These are phyloP conservation scores for Globisporangium abappressorium DNA, from an alignment of 352 stramenopile genomes.

Conservation along the genomic window DNA sequence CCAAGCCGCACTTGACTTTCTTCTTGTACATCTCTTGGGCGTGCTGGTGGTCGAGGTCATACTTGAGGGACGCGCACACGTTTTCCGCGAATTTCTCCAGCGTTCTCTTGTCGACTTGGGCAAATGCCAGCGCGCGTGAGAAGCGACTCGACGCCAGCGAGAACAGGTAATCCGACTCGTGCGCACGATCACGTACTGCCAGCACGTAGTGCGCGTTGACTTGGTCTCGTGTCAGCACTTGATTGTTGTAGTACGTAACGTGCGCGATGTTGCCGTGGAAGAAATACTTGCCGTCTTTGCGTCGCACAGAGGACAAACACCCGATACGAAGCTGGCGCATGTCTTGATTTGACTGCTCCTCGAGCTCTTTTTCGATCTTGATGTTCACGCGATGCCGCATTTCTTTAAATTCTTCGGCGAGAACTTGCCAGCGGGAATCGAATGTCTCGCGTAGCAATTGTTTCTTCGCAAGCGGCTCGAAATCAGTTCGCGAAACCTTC, in stretches of 20 bases:
- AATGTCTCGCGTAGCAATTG: slow-evolving; percentile 75
- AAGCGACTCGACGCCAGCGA: slow-evolving; percentile 68
- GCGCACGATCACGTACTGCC: slow-evolving; percentile 51
- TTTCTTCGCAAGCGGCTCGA: slow-evolving; percentile 81
- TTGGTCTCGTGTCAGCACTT: slow-evolving; percentile 54
- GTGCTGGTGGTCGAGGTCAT: slow-evolving; percentile 72
- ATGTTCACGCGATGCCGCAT: slow-evolving; percentile 70
- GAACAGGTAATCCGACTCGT: slow-evolving; percentile 79
- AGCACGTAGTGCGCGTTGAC: slow-evolving; percentile 78
- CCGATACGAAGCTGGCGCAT: slow-evolving; percentile 69
- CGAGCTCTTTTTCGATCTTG: slow-evolving; percentile 68
- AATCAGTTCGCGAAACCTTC: slow-evolving; percentile 64
- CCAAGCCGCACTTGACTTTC: slow-evolving; percentile 63
- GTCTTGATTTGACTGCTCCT: slow-evolving; percentile 56
- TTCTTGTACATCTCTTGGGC: slow-evolving; percentile 76
- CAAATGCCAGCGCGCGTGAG: slow-evolving; percentile 49
- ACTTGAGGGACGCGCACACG: slow-evolving; percentile 77
- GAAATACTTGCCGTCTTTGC: slow-evolving; percentile 78
- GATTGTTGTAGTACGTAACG: slow-evolving; percentile 79
- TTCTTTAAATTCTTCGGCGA: slow-evolving; percentile 61
- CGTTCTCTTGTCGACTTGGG: slow-evolving; percentile 57
- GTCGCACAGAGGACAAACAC: slow-evolving; percentile 53
- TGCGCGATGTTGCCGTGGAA: slow-evolving; percentile 83
- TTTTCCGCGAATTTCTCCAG: slow-evolving; percentile 78
- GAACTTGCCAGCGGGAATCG: slow-evolving; percentile 48